These are phyloP conservation scores for Coemansia sp. DNA, from an alignment of 192 early-diverging fungal species.

Conservation along the genomic window DNA sequence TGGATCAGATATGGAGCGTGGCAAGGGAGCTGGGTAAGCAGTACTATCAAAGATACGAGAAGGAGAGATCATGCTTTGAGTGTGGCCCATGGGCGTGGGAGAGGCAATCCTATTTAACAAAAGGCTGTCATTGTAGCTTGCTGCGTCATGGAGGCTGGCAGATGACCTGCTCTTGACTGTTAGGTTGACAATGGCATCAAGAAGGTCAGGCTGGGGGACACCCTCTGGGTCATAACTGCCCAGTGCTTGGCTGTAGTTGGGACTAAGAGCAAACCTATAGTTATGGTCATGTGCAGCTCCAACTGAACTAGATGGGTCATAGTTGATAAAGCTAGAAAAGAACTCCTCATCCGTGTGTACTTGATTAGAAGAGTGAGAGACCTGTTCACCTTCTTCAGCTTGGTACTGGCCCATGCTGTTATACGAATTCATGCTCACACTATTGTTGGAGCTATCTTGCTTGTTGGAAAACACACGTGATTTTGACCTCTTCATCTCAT, in stretches of 20 bases:
- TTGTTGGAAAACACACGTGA: constrained; percentile 22
- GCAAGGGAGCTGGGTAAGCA: constrained; percentile 1
- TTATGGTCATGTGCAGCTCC: neutral
- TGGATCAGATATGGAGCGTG: constrained; percentile 8
- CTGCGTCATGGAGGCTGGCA: neutral
- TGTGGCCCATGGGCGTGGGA: neutral
- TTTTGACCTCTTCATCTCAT: constrained; percentile 28
- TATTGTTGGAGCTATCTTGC: neutral
- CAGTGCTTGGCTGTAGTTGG: neutral
- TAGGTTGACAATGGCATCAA: constrained; percentile 46
- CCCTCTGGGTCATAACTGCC: constrained; percentile 7
- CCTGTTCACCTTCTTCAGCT: neutral
- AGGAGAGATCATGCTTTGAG: neutral
- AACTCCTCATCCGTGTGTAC: constrained; percentile 30
- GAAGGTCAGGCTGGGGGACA: constrained; percentile 27
- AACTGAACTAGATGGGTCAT: constrained; percentile 5
- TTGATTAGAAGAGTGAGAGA: neutral
- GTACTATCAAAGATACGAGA: neutral
- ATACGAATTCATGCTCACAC: too few relatives aligned
- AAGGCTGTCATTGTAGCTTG: neutral
- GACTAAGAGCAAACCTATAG: neutral
- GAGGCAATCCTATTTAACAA: neutral
- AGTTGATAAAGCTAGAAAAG: constrained; percentile 48
- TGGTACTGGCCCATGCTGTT: neutral
- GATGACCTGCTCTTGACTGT: constrained; percentile 27